Conservation (phyloP, 768 basidiomycete species). For the Tubosaeta sp. region DNA sequence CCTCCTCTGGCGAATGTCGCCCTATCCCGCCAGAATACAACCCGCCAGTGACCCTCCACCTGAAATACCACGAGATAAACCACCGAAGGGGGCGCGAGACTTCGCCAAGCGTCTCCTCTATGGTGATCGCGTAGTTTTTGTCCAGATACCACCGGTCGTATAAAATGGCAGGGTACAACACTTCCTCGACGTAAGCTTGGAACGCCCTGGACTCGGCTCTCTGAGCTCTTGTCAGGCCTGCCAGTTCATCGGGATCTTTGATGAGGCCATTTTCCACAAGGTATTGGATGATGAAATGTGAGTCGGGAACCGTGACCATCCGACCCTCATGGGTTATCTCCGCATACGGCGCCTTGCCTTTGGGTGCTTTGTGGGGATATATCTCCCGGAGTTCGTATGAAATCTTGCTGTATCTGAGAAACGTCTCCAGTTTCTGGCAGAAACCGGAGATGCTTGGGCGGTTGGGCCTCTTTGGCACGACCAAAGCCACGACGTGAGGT, state of each 20-base stretch:
- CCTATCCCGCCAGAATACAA: slow-evolving; percentile 27
- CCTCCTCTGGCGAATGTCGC: slow-evolving; percentile 31
- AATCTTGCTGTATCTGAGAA: slow-evolving; percentile 24
- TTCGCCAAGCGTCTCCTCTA: slow-evolving; percentile 12
- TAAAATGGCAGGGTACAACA: slow-evolving; percentile 26
- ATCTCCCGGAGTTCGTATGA: slow-evolving; percentile 27
- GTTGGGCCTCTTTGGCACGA: slow-evolving; percentile 18
- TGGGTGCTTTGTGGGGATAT: slow-evolving; percentile 25
- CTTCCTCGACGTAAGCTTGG: slow-evolving; percentile 30
- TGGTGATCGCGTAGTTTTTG: slow-evolving; percentile 20
- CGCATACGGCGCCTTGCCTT: slow-evolving; percentile 32
- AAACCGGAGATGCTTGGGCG: slow-evolving; percentile 27
- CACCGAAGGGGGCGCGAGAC: slow-evolving; percentile 17
- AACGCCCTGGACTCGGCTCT: slow-evolving; percentile 33
- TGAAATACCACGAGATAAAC: slow-evolving; percentile 21
- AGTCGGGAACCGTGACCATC: slow-evolving; percentile 24
- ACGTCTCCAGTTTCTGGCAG: slow-evolving; percentile 33
- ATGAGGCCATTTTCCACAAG: slow-evolving; percentile 23
- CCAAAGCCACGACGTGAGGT: slow-evolving; percentile 25
- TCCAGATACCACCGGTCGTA: slow-evolving; percentile 30
- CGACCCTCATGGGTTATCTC: slow-evolving; percentile 24
- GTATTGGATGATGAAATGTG: slow-evolving; percentile 32
- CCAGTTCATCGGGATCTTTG: slow-evolving; percentile 27
- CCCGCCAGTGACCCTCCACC: slow-evolving; percentile 12
- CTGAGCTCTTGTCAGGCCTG: slow-evolving; percentile 23